Percentiles rank a stretch among this genome's conserved stretches.
These are phyloP conservation scores for Begonia fuchsioides DNA, from an alignment of 306 rosid genomes.

Conservation along the genomic window DNA sequence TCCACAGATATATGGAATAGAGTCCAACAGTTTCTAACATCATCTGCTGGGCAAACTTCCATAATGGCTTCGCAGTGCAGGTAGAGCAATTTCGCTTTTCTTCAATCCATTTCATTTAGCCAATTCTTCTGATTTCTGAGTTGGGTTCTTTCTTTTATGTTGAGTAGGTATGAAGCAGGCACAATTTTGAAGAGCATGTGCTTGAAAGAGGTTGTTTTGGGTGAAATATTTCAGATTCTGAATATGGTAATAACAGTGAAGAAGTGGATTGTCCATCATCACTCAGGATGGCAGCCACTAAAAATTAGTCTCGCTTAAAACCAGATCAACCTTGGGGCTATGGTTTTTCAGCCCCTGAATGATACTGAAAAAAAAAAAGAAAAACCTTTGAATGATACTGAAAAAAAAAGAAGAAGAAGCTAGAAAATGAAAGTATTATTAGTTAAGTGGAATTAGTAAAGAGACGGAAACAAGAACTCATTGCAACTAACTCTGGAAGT, in stretches of 20 bases:
- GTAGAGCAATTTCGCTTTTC: conserved; percentile 14
- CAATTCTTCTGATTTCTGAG: too few relatives aligned
- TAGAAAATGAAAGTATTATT: too few relatives aligned
- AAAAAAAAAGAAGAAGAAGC: too few relatives aligned
- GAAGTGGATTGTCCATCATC: conserved; percentile 61
- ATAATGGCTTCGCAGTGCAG: conserved; percentile 53
- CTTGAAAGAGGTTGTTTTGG: conserved; percentile 42
- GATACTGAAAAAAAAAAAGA: too few relatives aligned
- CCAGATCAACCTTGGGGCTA: too few relatives aligned
- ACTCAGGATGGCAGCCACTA: conserved; percentile 74
- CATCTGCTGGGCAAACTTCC: conserved; percentile 39
- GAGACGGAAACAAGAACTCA: too few relatives aligned
- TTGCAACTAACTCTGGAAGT: too few relatives aligned
- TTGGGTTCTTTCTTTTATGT: conserved; percentile 2
- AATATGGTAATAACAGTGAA: conserved; percentile 33
- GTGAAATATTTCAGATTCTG: conserved; percentile 48
- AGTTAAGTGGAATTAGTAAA: too few relatives aligned
- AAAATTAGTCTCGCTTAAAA: conserved; percentile 17
- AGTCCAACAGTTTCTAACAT: conserved; percentile 35
- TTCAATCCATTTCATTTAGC: background rate
- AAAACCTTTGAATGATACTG: too few relatives aligned
- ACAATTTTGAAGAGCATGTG: conserved; percentile 37
- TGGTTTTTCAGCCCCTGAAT: too few relatives aligned
- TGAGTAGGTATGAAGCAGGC: conserved; percentile 59
- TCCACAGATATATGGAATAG: conserved; percentile 37